Evolutionary conservation across 2,329 filamentous ascomycete species (phyloP), one percentile per base, ranked within the genome.

Genomic region (Emericellopsis atlantica): DNA sequence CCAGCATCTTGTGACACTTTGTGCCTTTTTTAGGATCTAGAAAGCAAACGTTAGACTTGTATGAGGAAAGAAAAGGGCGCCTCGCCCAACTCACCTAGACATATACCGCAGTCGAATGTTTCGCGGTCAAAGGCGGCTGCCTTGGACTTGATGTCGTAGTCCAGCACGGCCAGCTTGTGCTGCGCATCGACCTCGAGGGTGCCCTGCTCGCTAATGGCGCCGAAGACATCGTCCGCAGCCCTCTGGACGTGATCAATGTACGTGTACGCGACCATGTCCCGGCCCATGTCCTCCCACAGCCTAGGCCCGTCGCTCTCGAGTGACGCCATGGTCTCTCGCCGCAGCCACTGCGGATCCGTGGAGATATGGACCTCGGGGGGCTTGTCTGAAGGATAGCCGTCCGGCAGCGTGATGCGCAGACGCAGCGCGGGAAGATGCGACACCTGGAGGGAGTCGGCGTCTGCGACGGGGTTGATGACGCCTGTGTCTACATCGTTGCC

Each of bases 51-150:
- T 23, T 32, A 6, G 4, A 32, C 22, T 5, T 29, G 37, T 9
- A 41, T 16, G 44, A 16, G 2, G 15, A 16, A n/a, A 34, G 5
- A 21, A 14, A 21, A 21, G 18, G 18, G 18, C 26, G 26, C 26
- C 6, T 37, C 12, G 7, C 24, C 6, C 22, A n/a, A 48, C 65
- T 42, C 61, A 77, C 72, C 72, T 37, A 95, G 62, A 55, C 89
- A 95, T 37, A 96, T 74, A 2, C 83, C 85, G 49, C 90, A 96
- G 40, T 89, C 79, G 54, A 92, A 95, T 0, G 86, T 94, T 50
- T 81, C 83, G 48, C 77, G 78, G 45, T 92, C 81, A 55, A 95
- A 96, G 1, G 79, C 77, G 18, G 76, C 75, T 41, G 76, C 75
- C 53, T 82, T 83, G 6, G 83, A 79, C 45, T 80, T 79, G 44